Evolutionary conservation across 2,329 filamentous ascomycete genomes (phyloP).

Genomic region (Colletotrichum sp.): DNA sequence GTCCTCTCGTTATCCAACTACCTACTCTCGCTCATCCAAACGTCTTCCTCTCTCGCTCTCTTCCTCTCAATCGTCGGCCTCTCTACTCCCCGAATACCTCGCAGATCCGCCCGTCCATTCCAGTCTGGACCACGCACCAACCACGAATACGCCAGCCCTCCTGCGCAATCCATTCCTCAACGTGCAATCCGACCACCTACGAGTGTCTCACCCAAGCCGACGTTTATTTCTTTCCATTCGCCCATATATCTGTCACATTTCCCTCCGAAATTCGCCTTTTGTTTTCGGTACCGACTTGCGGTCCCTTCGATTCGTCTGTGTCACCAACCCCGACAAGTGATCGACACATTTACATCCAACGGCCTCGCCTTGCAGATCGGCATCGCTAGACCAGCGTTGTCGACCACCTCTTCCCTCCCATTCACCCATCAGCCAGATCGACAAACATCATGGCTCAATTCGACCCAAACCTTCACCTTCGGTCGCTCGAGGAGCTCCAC

Average conservation of each 20-base stretch:
- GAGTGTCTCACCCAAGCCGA: background rate
- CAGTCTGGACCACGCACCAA: background rate
- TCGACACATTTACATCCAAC: constrained; percentile 4
- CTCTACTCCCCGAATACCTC: background rate
- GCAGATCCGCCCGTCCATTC: constrained; percentile 5
- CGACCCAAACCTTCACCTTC: constrained; percentile 20
- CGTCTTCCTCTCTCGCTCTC: background rate
- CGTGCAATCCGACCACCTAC: background rate
- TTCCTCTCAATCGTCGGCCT: background rate
- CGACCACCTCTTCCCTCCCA: background rate
- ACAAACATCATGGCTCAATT: constrained; percentile 10
- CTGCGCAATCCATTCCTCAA: constrained; percentile 12
- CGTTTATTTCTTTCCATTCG: background rate
- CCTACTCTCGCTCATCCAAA: background rate
- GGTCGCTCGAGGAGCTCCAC: constrained; percentile 18
- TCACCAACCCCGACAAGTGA: constrained; percentile 2
- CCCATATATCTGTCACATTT: constrained; percentile 3
- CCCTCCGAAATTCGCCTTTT: background rate
- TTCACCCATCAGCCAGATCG: background rate
- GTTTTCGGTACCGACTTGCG: background rate
- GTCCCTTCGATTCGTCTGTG: background rate
- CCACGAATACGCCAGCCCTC: background rate
- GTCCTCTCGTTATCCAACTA: constrained; percentile 21
- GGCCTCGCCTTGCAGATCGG: constrained; percentile 11
- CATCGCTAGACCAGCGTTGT: constrained; percentile 5